Percentiles rank a stretch among this genome's conserved stretches.
Conservation (phyloP, 2,329 filamentous ascomycete species). For the Ilyonectria mors-panacis region DNA sequence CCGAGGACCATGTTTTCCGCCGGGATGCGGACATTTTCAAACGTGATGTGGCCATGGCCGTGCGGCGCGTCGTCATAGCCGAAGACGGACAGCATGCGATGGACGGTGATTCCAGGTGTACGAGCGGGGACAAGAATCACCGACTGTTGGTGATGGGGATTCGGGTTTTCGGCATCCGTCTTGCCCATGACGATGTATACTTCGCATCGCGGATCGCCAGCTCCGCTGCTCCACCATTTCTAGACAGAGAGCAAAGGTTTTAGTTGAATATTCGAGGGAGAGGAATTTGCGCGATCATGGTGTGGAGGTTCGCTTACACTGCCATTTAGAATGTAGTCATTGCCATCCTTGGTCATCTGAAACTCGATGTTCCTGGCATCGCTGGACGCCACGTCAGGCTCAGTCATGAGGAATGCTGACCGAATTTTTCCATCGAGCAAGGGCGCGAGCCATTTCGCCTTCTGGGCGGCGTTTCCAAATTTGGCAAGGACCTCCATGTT, state of each 20-base stretch:
- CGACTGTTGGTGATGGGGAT: conserved; percentile 93
- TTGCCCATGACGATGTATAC: conserved; percentile 98
- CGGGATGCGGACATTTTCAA: conserved; percentile 91
- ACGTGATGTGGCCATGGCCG: conserved; percentile 93
- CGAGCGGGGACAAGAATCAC: conserved; percentile 89
- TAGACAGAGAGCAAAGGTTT: conserved; percentile 52
- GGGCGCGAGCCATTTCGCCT: background rate
- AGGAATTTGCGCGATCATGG: background rate
- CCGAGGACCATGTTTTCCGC: conserved; percentile 88
- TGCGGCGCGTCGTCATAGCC: conserved; percentile 99
- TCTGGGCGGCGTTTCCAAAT: background rate
- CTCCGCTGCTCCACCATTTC: conserved; percentile 99
- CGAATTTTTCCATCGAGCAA: background rate
- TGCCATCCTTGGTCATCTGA: conserved; percentile 3
- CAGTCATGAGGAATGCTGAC: conserved; percentile 24
- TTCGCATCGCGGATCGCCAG: conserved; percentile 91
- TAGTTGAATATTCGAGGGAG: background rate
- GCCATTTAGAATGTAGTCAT: conserved; percentile 82
- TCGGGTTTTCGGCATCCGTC: conserved; percentile 80
- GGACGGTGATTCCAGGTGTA: conserved; percentile 87
- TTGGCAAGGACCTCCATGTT: conserved; percentile 6
- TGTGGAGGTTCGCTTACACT: background rate
- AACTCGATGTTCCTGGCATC: conserved; percentile 22
- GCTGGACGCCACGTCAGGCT: conserved; percentile 17
- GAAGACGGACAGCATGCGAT: conserved; percentile 94